Base-by-base conservation (phyloP, 148 eudicot genomes). In the Salicornia ramosissima region DNA sequence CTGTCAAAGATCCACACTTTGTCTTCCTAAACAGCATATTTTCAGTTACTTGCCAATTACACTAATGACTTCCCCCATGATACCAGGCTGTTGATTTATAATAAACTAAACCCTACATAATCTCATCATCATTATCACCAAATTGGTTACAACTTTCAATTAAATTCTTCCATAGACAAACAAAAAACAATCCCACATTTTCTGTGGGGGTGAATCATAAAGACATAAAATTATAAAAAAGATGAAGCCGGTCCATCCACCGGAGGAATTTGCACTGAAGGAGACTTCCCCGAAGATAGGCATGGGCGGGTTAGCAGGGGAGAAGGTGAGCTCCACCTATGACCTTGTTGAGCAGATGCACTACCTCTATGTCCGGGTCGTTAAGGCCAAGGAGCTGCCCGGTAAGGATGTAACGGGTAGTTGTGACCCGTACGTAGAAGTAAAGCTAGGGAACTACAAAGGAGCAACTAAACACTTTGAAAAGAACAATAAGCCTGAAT, bases 341-440 rank as follows among this genome's bases (percentile, higher is more conserved):
- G 96, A 89, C 77, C 91, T 89, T 14, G 96, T 89, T 15, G 96
- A 89, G 85, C 88, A 89, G 77, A 89, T 89, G 91, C 83, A 87
- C 18, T 89, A 89, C 74, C 80, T 85, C 11, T 89, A 89, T 51
- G 85, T 89, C 10, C 76, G 96, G 3, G 90, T 89, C 0, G 96
- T 89, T 33, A 89, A 89, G 64, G 91, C 91, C 2, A 89, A 77
- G 69, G 91, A 89, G 0, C 68, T 89, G 18, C 86, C 85, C 15
- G 70, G 73, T 0, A 89, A 83, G 73, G 96, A 89, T 62, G 71
- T 81, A 14, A 84, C 91, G 0, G 84, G 84, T 9, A 47, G 84
- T 10, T 89, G 96, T 69, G 91, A 86, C 74, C 96, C 96, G 0
- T 89, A 85, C 46, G 91, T 83, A 0, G 96, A 89, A 71, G 86